A percentile compares a stretch with the other conserved stretches of the same genome.
Evolutionary conservation across 306 rosid genomes (phyloP).

Genomic region (Vigna hirtella): DNA sequence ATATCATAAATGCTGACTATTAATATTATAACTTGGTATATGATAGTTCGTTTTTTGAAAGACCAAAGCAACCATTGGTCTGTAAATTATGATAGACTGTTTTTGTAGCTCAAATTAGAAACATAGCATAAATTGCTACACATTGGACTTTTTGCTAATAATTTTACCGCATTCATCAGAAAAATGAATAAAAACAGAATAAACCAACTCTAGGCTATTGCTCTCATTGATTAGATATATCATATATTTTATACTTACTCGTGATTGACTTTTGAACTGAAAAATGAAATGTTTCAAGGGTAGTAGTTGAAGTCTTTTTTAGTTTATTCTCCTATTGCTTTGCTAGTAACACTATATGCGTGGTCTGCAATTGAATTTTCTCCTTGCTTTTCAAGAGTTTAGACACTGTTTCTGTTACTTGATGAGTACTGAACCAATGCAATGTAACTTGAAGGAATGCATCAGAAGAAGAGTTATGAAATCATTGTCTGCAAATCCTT

Average conservation of each 20-base stretch:
- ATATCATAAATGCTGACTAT: neutral
- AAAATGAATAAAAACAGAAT: neutral
- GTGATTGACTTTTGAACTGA: neutral
- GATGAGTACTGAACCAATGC: conserved; percentile 27
- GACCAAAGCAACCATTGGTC: conserved; percentile 15
- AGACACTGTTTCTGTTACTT: conserved; percentile 29
- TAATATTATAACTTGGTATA: neutral
- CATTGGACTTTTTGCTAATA: neutral
- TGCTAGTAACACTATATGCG: neutral
- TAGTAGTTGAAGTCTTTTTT: neutral
- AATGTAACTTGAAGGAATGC: conserved; percentile 73
- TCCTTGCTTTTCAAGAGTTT: neutral
- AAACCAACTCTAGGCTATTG: neutral
- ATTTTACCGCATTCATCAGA: neutral
- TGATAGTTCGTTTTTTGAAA: neutral
- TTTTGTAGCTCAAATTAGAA: conserved; percentile 16
- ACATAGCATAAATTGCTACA: conserved; percentile 1
- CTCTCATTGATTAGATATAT: neutral
- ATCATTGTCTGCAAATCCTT: conserved; percentile 67
- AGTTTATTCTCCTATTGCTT: neutral
- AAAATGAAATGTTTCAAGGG: neutral
- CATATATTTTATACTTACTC: conserved; percentile 13
- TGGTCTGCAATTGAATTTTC: neutral
- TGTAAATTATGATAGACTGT: neutral
- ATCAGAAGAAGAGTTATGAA: conserved; percentile 83